These are phyloP conservation scores for Xylaria sp. DNA, from an alignment of 2,329 filamentous ascomycete genomes.

Conservation along the genomic window DNA sequence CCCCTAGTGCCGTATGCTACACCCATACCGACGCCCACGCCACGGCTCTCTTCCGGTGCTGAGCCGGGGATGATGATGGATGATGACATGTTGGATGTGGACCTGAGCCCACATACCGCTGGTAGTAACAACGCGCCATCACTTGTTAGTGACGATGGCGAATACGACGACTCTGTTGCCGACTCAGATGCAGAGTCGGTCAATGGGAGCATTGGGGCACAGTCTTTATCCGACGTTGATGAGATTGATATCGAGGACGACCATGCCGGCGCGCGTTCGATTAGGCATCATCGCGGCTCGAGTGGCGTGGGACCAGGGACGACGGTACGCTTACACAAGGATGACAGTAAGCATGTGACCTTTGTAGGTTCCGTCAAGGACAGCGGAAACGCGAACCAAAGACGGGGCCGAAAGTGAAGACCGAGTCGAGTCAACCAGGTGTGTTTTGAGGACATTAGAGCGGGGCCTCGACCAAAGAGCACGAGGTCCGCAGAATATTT, in stretches of 20 bases:
- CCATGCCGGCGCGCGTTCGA: conserved; percentile 46
- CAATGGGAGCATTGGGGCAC: conserved; percentile 60
- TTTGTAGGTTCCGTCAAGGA: conserved; percentile 56
- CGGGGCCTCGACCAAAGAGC: background rate
- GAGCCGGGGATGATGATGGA: conserved; percentile 41
- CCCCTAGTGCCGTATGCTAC: conserved; percentile 45
- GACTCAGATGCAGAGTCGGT: conserved; percentile 61
- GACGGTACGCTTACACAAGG: conserved; percentile 55
- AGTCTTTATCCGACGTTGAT: conserved; percentile 61
- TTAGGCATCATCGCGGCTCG: conserved; percentile 47
- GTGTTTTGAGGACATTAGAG: background rate
- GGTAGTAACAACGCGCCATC: conserved; percentile 78
- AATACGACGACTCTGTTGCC: conserved; percentile 73
- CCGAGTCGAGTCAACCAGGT: conserved; percentile 5
- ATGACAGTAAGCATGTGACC: conserved; percentile 58
- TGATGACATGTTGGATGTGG: conserved; percentile 59
- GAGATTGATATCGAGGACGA: conserved; percentile 66
- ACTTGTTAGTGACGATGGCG: conserved; percentile 78
- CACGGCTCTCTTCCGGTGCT: conserved; percentile 31
- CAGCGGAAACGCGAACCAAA: conserved; percentile 40
- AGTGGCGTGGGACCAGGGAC: conserved; percentile 39
- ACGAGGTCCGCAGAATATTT: background rate
- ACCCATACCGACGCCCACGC: conserved; percentile 40
- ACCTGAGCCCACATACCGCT: conserved; percentile 70
- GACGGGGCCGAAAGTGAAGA: conserved; percentile 30